These are phyloP conservation scores for Leucocoprinus leucothites DNA, from an alignment of 768 basidiomycete genomes.

Conservation along the genomic window DNA sequence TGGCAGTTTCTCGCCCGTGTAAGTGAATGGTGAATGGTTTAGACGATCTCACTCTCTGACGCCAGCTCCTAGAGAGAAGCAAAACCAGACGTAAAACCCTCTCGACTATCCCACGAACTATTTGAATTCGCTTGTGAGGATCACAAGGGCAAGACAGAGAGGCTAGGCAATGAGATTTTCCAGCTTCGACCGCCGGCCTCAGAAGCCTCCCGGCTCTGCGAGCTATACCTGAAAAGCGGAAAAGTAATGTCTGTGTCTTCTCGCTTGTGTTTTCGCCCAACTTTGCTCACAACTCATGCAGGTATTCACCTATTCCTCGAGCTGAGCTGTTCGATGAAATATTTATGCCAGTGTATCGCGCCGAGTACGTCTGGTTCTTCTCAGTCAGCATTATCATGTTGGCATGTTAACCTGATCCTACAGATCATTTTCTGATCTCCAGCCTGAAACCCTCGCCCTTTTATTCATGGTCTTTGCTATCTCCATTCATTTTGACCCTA, in stretches of 20 bases:
- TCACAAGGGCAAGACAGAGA: slow-evolving; percentile 26
- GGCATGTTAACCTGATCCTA: not conserved
- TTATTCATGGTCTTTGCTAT: slow-evolving; percentile 68
- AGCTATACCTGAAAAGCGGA: slow-evolving; percentile 63
- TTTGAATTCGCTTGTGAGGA: slow-evolving; percentile 35
- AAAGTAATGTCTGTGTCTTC: slow-evolving; percentile 46
- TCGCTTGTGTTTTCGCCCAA: not conserved
- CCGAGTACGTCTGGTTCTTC: slow-evolving; percentile 33
- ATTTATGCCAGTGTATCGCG: slow-evolving; percentile 49
- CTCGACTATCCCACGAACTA: slow-evolving; percentile 9
- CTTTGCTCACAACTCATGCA: slow-evolving; percentile 20
- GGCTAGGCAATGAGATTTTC: slow-evolving; percentile 42
- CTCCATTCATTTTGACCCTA: slow-evolving; percentile 57
- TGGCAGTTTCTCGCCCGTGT: slow-evolving; percentile 59
- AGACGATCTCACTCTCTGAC: not conserved
- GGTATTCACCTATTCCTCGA: slow-evolving; percentile 52
- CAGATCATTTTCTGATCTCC: slow-evolving; percentile 7
- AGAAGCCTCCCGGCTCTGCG: slow-evolving; percentile 59
- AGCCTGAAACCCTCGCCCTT: slow-evolving; percentile 41
- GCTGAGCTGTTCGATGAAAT: slow-evolving; percentile 57
- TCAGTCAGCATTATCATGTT: not conserved
- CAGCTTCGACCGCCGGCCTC: slow-evolving; percentile 50
- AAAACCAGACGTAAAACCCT: slow-evolving; percentile 13
- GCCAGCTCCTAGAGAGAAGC: slow-evolving; percentile 20
- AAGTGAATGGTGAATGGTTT: slow-evolving; percentile 14